A percentile compares a stretch with the other conserved stretches of the same genome.
Evolutionary conservation across 2,329 filamentous ascomycete species (phyloP).

Genomic region (Malbranchea zuffiana): DNA sequence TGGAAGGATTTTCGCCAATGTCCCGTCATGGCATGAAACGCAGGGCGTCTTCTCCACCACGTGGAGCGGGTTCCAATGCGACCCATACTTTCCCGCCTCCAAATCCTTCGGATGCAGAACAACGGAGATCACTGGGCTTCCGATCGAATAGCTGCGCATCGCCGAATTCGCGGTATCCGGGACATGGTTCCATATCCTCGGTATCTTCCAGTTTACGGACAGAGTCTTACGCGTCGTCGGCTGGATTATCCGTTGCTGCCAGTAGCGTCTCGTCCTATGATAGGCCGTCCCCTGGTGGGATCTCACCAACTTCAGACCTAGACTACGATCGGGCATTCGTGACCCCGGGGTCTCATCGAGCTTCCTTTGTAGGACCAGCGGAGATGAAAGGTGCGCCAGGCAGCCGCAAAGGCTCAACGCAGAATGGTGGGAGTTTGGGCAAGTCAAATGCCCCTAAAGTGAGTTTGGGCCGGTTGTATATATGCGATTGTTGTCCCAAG

Average conservation of each 20-base stretch:
- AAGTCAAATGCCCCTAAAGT: constrained; percentile 26
- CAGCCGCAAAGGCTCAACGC: constrained; percentile 40
- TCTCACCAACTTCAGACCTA: constrained; percentile 48
- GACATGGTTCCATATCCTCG: constrained; percentile 54
- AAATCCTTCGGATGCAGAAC: constrained; percentile 41
- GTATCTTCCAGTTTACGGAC: constrained; percentile 52
- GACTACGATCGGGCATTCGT: constrained; percentile 45
- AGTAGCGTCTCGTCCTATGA: constrained; percentile 55
- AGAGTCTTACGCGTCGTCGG: constrained; percentile 52
- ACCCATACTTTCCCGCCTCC: constrained; percentile 25
- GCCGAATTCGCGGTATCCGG: constrained; percentile 44
- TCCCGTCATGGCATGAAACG: constrained; percentile 50
- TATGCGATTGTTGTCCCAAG: constrained; percentile 94
- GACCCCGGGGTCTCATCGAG: constrained; percentile 37
- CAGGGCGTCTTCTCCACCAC: constrained; percentile 53
- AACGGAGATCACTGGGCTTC: constrained; percentile 43
- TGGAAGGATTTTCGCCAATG: constrained; percentile 21
- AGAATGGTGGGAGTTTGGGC: constrained; percentile 23
- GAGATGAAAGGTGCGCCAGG: constrained; percentile 32
- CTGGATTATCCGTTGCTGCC: constrained; percentile 46
- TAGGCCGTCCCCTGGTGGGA: constrained; percentile 48
- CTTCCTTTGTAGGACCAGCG: constrained; percentile 27
- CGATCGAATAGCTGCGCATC: constrained; percentile 46
- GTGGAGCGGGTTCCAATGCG: constrained; percentile 37
- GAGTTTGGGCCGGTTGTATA: constrained; percentile 50